These are phyloP conservation scores for Cyamopsis tetragonoloba DNA, from an alignment of 306 rosid genomes.

Conservation along the genomic window DNA sequence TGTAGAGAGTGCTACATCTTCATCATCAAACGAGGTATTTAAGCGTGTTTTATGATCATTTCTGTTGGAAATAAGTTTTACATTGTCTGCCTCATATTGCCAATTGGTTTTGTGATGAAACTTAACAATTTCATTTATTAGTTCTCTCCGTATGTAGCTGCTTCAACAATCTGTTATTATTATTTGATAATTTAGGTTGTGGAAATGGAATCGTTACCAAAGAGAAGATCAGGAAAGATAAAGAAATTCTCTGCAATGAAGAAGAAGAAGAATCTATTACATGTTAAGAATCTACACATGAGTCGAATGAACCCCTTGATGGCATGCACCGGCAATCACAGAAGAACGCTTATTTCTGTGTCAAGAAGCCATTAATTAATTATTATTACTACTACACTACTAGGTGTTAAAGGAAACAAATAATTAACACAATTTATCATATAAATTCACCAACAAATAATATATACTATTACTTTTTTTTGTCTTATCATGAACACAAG, in stretches of 20 bases:
- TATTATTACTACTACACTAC: neutral
- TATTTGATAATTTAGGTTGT: constrained; percentile 30
- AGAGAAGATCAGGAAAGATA: constrained; percentile 32
- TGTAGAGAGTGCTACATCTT: constrained; percentile 4
- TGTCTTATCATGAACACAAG: neutral
- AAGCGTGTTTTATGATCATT: too few species aligned
- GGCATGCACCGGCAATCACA: constrained; percentile 25
- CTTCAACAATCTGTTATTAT: neutral
- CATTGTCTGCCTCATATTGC: too few species aligned
- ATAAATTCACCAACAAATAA: too few species aligned
- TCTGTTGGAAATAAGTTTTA: too few species aligned
- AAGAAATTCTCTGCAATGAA: constrained; percentile 38
- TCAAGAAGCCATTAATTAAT: too few species aligned
- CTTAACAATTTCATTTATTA: too few species aligned
- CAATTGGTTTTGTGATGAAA: too few species aligned
- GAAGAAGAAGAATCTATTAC: constrained; percentile 56
- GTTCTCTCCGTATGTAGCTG: too few species aligned
- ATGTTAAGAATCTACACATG: constrained; percentile 29
- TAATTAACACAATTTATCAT: too few species aligned
- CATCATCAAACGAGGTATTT: constrained; percentile 29
- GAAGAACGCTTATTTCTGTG: constrained; percentile 29
- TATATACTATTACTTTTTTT: neutral
- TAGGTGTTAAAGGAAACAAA: constrained; percentile 1
- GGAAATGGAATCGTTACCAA: constrained; percentile 15
- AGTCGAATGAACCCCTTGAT: constrained; percentile 28